phyloP scores from a whole-genome alignment of 2,329 filamentous ascomycete genomes.

The Xylariaceae sp. region DNA sequence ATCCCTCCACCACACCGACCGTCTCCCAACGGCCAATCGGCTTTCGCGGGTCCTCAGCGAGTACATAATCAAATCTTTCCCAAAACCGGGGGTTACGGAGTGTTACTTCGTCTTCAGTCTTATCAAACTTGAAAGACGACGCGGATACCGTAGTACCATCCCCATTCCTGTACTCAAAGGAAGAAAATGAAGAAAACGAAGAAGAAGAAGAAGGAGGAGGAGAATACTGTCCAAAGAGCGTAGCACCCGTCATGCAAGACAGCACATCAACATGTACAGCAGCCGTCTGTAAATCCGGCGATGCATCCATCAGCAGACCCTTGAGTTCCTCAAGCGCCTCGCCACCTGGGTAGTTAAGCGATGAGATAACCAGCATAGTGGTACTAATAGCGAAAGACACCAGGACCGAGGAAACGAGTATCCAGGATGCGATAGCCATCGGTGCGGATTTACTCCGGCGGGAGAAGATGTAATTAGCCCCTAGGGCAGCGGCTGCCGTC shows the following conservation, averaged over 20 bases:
- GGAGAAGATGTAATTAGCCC: constrained; percentile 63
- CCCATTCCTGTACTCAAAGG: constrained; percentile 15
- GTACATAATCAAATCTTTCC: constrained; percentile 57
- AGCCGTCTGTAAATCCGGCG: constrained; percentile 30
- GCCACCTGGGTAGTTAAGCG: constrained; percentile 90
- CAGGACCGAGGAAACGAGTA: constrained; percentile 55
- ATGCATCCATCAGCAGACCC: constrained; percentile 30
- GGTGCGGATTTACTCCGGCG: constrained; percentile 56
- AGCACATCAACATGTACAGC: constrained; percentile 60
- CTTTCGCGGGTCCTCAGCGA: constrained; percentile 48
- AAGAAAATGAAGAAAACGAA: too few species aligned
- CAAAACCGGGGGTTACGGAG: constrained; percentile 52
- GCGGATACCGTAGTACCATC: constrained; percentile 39
- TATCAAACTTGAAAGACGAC: constrained; percentile 47
- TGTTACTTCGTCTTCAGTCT: constrained; percentile 49
- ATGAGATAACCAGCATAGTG: constrained; percentile 69
- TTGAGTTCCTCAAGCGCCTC: constrained; percentile 61
- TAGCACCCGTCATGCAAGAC: constrained; percentile 66
- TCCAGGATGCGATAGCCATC: constrained; percentile 49
- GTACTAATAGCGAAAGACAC: constrained; percentile 55
- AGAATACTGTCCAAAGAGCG: constrained; percentile 54
- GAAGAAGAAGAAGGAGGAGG: too few species aligned
- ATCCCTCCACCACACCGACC: constrained; percentile 52
- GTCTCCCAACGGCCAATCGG: constrained; percentile 50
- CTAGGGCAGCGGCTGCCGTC: constrained; percentile 69